Conservation (phyloP, 2,329 filamentous ascomycete genomes). For the Saccharata proteae region DNA sequence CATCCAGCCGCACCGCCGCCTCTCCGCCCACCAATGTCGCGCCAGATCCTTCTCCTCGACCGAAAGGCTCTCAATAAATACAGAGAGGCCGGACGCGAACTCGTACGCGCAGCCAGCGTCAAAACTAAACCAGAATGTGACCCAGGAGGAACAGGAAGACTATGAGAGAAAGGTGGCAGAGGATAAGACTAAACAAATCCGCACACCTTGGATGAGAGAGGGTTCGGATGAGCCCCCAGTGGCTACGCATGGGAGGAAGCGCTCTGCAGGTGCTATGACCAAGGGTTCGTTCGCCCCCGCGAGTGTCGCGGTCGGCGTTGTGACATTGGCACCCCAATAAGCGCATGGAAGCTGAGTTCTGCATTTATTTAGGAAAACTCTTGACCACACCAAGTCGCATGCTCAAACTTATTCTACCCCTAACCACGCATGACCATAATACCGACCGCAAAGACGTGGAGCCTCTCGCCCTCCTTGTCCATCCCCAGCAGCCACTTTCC, state of each 20-base stretch:
- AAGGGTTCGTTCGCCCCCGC: constrained; percentile 37
- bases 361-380: constrained; percentile 49
- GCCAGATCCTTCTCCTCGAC: no score
- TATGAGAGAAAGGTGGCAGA: constrained; percentile 30
- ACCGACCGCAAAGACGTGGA: constrained; percentile 60
- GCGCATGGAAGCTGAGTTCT: constrained; percentile 5
- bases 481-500: constrained; percentile 81
- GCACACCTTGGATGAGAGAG: constrained; percentile 55
- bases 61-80: no score
- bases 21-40: no score
- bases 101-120: constrained; percentile 25
- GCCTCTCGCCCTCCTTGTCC: constrained; percentile 71
- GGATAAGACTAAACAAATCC: constrained; percentile 44
- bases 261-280: constrained; percentile 48
- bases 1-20: no score
- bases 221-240: constrained; percentile 48
- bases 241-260: constrained; percentile 31
- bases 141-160: constrained; percentile 33
- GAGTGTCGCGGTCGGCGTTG: neutral
- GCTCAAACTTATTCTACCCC: constrained; percentile 67
- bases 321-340: neutral
- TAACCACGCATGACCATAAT: constrained; percentile 50
- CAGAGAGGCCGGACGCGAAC: constrained; percentile 9
- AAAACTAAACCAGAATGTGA: constrained; percentile 32
- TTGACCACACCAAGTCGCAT: constrained; percentile 69